Base-by-base conservation (phyloP, 805 yeast species). In the Kazachstania psychrophila region DNA sequence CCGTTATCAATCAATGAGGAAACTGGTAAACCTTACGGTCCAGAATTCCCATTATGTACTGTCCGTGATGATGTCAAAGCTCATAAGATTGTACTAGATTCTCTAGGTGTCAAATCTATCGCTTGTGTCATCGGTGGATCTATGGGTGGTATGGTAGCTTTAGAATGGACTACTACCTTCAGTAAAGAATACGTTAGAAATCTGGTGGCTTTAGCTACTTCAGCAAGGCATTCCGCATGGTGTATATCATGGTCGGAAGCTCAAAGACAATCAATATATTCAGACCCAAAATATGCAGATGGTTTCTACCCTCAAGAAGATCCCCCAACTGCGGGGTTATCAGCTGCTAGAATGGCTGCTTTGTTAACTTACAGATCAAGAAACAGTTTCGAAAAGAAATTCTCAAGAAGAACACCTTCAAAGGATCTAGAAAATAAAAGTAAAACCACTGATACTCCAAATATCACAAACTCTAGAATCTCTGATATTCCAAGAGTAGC, bases 211-310 rank as follows among this genome's bases (percentile, higher is more conserved):
- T 62, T 89, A 37, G 98, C 98, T 1, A 89, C 97, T 0, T 77
- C 94, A 18, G 96, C 97, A 0, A 70, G 94, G 52, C 94, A 88
- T 30, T 81, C 94, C 2, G 98, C 98, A 0, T 92, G 98, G 98
- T 92, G 97, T 47, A 92, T 92, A 28, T 84, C 95, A 4, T 92
- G 98, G 98, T 89, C 94, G 37, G 98, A 92, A 56, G 94, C 98
- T 2, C 98, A 92, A 62, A 73, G 98, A 49, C 98, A 92, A 58
- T 78, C 95, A 44, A 86, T 92, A 20, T 92, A 88, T 61, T 80
- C 95, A 10, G 98, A 92, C 57, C 97, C 97, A 8, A 81, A 82
- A 54, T 92, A 87, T 58, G 69, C 73, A 38, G 96, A 88, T 52
- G 98, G 98, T 1, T 87, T 84, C 60, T 89, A 85, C 55, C 63